A percentile compares a stretch with the other conserved stretches of the same genome.
phyloP scores from a whole-genome alignment of 2,329 filamentous ascomycete species.

The Balansia obtecta region DNA sequence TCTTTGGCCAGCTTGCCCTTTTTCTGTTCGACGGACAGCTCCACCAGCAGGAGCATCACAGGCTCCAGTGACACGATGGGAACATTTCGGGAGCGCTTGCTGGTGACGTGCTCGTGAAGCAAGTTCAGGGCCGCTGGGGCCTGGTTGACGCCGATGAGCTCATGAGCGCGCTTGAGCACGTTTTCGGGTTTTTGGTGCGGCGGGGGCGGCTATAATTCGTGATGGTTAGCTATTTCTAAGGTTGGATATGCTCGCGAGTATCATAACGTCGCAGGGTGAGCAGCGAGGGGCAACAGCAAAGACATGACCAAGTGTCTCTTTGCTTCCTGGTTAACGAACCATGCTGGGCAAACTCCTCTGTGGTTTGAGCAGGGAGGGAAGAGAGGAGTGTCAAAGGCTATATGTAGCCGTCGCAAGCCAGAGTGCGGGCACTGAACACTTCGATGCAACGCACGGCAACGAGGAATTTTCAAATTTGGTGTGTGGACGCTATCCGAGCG shows the following conservation, averaged over 20 bases:
- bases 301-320: slow-evolving; percentile 9
- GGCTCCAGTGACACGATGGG: slow-evolving; percentile 94
- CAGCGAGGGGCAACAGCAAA: slow-evolving; percentile 17
- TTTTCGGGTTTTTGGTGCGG: slow-evolving; percentile 98
- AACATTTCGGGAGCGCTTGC: slow-evolving; percentile 93
- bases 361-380: slow-evolving; percentile 22
- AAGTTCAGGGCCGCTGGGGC: slow-evolving; percentile 81
- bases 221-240: neutral
- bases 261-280: slow-evolving; percentile 9
- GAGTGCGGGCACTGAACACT: slow-evolving; percentile 25
- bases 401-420: slow-evolving; percentile 27
- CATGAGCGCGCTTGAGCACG: slow-evolving; percentile 94
- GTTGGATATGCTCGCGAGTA: slow-evolving; percentile 6
- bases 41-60: slow-evolving; percentile 95
- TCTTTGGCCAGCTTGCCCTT: slow-evolving; percentile 99
- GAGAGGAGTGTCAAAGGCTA: slow-evolving; percentile 25
- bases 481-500: slow-evolving; percentile 31
- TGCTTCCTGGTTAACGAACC: slow-evolving; percentile 20
- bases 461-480: slow-evolving; percentile 34
- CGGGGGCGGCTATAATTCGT: slow-evolving; percentile 63
- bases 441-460: slow-evolving; percentile 22
- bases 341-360: slow-evolving; percentile 42
- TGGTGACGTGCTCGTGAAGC: slow-evolving; percentile 98
- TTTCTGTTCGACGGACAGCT: slow-evolving; percentile 91
- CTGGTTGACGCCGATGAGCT: slow-evolving; percentile 97